Evolutionary conservation across 164 flowering plant species (phyloP), one percentile per base, ranked within the genome.

Genomic region (Aristolochia contorta): DNA sequence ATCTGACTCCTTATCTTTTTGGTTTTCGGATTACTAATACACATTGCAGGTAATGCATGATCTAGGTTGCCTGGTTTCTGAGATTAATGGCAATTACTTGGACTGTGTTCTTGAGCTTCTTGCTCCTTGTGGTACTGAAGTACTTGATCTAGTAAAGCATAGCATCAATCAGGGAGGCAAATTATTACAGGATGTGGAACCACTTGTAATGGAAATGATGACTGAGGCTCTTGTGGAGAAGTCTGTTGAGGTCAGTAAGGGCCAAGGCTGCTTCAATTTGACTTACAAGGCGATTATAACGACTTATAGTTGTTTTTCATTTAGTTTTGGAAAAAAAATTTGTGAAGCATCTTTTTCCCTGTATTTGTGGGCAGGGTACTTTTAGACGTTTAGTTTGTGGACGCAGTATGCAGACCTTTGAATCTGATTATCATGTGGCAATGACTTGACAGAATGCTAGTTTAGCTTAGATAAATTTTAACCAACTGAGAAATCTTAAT

Each of bases 31-130:
- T 37, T 37, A 10, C 43, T 37, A 37, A 37, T 37, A 37, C 43
- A 3, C 12, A 62, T 56, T 84, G 69, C 89, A 91, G 99, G 74
- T 94, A 68, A 73, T 94, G 72, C 86, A 89, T 76, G 97, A 94
- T 64, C 59, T 87, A 69, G 67, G 75, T 75, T 66, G 64, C 64
- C 75, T 94, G 69, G 81, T 63, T 49, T 65, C 64, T 53, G 94
- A 78, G 74, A 69, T 94, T 54, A 66, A 67, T 69, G 87, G 90
- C 50, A 67, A 77, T 56, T 94, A 71, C 71, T 75, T 91, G 64
- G 78, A 58, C 13, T 71, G 69, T 73, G 82, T 91, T 53, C 74
- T 80, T 54, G 78, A 79, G 68, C 77, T 73, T 69, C 85, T 94
- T 58, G 74, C 84, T 56, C 72, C 89, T 60, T 89, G 92, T 73